Evolutionary conservation across 192 early-diverging fungal genomes (phyloP), one percentile per base, ranked within the genome.

Genomic region (Umbelopsis sp.): DNA sequence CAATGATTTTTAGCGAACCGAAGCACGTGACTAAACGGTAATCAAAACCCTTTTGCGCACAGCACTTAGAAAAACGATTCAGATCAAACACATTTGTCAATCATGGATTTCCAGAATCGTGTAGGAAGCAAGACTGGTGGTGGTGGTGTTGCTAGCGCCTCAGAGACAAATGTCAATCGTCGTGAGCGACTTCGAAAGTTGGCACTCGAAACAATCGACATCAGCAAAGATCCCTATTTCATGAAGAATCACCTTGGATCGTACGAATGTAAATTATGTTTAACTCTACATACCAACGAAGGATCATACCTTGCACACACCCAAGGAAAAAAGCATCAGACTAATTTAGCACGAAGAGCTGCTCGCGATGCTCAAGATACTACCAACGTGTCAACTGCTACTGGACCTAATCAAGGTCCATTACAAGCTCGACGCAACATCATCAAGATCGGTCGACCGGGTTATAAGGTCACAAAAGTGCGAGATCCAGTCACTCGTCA

Each of bases 321-420:
- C 9, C 97, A 98, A 81, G 97, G 96, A 68, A 98, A 98, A 73
- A 98, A 98, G 84, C 97, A 98, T 85, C 94, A 96, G 70, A 92
- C 94, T 17, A 98, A 98, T 59, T 74, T 98, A 66, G 94, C 92
- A 14, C 86, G 96, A 22, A 83, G 97, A 12, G 94, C 93, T 1
- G 94, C 95, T 16, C 88, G 89, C 47, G 97, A 98, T 45, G 93
- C 93, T 14, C 85, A 81, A 69, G 92, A 93, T 32, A 74, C 75
- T 11, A 72, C 81, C 2, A 77, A 80, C 43, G 73, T 77, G 47
- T 83, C 86, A 36, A 76, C 81, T 5, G 81, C 83, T 10, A 66
- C 79, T 20, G 83, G 79, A n/a, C 68, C 75, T 1, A 67, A 82
- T 31, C 72, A 82, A 50, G 77, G 84, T 2, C 73, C 72, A 21